These are phyloP conservation scores for Colletotrichum shisoi DNA, from an alignment of 2,329 filamentous ascomycete genomes.

Conservation along the genomic window DNA sequence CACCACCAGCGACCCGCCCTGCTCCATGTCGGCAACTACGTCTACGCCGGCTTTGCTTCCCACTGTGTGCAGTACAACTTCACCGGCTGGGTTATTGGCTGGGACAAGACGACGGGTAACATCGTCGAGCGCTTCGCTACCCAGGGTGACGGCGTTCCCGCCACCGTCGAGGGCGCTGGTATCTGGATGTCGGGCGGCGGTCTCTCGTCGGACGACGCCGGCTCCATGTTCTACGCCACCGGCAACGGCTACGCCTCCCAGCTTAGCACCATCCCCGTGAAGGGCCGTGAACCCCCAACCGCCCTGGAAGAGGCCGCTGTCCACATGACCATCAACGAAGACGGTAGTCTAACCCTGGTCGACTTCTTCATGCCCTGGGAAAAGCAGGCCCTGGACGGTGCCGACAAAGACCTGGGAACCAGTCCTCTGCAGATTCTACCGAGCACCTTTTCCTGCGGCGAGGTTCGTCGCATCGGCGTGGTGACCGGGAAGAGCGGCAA, in stretches of 20 bases:
- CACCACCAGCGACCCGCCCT: conserved; percentile 61
- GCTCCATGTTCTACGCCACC: conserved; percentile 52
- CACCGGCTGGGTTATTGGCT: conserved; percentile 61
- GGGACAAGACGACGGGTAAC: conserved; percentile 53
- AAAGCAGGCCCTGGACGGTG: conserved; percentile 59
- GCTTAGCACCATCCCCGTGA: conserved; percentile 50
- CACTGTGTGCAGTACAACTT: conserved; percentile 66
- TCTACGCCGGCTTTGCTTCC: conserved; percentile 63
- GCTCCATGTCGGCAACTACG: conserved; percentile 54
- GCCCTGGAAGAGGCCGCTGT: conserved; percentile 57
- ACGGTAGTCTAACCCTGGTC: conserved; percentile 54
- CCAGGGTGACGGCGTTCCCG: conserved; percentile 51
- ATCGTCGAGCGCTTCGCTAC: conserved; percentile 53
- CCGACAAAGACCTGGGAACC: conserved; percentile 60
- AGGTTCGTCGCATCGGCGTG: conserved; percentile 57
- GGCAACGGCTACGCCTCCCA: conserved; percentile 55
- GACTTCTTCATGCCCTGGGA: conserved; percentile 66
- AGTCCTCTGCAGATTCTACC: conserved; percentile 56
- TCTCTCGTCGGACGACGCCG: conserved; percentile 51
- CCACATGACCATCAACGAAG: conserved; percentile 52
- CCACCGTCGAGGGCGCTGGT: conserved; percentile 52
- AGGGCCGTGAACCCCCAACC: conserved; percentile 50
- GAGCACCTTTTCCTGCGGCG: conserved; percentile 54
- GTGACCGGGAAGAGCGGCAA: conserved; percentile 62
- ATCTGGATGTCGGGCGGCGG: conserved; percentile 55